These are phyloP conservation scores for Botryotinia narcissicola DNA, from an alignment of 2,329 filamentous ascomycete genomes.

Conservation along the genomic window DNA sequence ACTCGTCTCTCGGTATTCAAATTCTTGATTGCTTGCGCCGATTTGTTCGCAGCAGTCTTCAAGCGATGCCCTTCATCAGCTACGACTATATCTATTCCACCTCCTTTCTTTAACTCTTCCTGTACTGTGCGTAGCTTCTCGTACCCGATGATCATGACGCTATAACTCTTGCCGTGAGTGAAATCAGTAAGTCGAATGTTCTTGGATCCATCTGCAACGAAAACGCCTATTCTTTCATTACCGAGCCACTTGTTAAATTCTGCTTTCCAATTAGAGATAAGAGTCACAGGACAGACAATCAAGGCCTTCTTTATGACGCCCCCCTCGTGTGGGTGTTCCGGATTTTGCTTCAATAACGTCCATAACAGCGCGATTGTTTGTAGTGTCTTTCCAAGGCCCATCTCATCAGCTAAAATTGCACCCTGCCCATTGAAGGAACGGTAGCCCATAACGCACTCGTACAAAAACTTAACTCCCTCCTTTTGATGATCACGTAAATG, in stretches of 20 bases:
- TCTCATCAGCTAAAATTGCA: conserved; percentile 71
- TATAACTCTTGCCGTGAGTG: conserved; percentile 65
- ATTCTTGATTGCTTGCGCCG: conserved; percentile 86
- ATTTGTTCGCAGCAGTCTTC: conserved; percentile 92
- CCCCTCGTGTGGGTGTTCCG: conserved; percentile 51
- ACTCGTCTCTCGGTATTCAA: conserved; percentile 64
- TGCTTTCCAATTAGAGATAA: conserved; percentile 71
- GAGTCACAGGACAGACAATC: conserved; percentile 69
- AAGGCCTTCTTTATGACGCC: conserved; percentile 68
- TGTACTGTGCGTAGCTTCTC: conserved; percentile 66
- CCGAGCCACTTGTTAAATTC: conserved; percentile 75
- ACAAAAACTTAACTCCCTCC: conserved; percentile 68
- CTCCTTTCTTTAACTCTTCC: conserved; percentile 60
- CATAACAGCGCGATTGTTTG: conserved; percentile 70
- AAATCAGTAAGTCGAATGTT: conserved; percentile 64
- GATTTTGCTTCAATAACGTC: conserved; percentile 71
- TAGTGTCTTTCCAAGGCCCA: conserved; percentile 72
- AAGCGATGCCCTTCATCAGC: conserved; percentile 96
- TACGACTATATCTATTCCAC: conserved; percentile 78
- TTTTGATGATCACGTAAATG: conserved; percentile 66
- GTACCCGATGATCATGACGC: conserved; percentile 71
- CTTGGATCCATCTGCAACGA: conserved; percentile 57
- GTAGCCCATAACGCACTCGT: conserved; percentile 75
- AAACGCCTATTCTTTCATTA: conserved; percentile 66
- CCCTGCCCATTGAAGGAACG: conserved; percentile 63